Percentiles rank a stretch among this genome's conserved stretches.
phyloP scores from a whole-genome alignment of 225 moss, liverwort and hornwort species.

The Pseudoscleropodium purum region DNA sequence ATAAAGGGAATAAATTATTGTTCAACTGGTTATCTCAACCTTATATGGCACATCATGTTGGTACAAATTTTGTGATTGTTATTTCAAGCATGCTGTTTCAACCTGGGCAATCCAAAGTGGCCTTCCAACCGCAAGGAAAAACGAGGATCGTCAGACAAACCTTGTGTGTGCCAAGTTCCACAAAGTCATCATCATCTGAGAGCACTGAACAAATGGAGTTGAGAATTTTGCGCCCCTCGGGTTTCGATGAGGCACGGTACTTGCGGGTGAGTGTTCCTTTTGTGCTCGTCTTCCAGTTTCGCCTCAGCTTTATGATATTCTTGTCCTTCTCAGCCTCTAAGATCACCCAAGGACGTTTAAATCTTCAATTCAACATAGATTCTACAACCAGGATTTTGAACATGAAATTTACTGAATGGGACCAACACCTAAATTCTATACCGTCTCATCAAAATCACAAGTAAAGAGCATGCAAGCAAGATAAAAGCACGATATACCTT shows the following conservation, averaged over 20 bases:
- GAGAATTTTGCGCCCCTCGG: slow-evolving; percentile 76
- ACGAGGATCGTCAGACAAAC: slow-evolving; percentile 3
- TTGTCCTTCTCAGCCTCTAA: slow-evolving; percentile 75
- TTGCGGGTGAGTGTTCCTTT: slow-evolving; percentile 86
- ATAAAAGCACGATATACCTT: slow-evolving; percentile 9
- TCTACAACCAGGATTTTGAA: background rate
- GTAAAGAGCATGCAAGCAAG: background rate
- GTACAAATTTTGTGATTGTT: background rate
- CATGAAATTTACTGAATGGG: background rate
- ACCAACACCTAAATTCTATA: background rate
- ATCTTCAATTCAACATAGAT: background rate
- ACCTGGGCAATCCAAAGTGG: background rate
- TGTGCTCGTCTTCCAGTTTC: slow-evolving; percentile 80
- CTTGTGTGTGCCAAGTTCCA: slow-evolving; percentile 90
- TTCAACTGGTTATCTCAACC: background rate
- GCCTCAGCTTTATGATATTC: slow-evolving; percentile 63
- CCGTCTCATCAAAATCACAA: background rate
- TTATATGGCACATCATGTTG: background rate
- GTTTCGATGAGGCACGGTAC: slow-evolving; percentile 77
- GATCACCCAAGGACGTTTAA: background rate
- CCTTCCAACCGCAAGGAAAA: background rate
- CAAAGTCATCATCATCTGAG: slow-evolving; percentile 88
- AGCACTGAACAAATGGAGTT: slow-evolving; percentile 62
- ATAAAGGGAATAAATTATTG: background rate
- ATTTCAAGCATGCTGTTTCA: background rate